Base-by-base conservation (phyloP, 495 filamentous ascomycete species). In the Penicillium coffeae region DNA sequence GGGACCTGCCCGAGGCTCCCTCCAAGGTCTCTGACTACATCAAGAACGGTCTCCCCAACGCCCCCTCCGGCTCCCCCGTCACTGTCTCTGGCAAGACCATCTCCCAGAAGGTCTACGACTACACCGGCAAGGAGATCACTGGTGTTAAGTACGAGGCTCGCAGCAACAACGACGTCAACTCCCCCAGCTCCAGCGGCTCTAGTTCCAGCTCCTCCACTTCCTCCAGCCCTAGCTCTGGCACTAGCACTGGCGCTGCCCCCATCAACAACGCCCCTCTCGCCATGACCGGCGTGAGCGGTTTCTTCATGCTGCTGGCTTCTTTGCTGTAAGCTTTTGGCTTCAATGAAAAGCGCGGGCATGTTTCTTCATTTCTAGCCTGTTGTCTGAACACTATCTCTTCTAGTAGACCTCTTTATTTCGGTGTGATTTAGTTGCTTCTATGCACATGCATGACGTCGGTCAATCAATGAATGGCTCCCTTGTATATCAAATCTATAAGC, bases 1-100 rank as follows among this genome's bases (percentile, higher is more conserved):
- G 92, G 74, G 83, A 81, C 45, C 68, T 95, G 49, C 90, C 90
- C 20, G 63, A 52, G 2, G 55, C 66, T 10, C 82, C 80, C 9
- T 56, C 60, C 32, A 78, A 76, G 52, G 77, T 71, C 32, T 63
- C 74, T 14, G 66, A 74, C 34, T 66, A 83, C 53, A 78, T 80
- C 45, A 60, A 75, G 54, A 65, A 71, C 51, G 83, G 83, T 42
- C 65, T 80, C 40, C 45, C 65, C 21, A 69, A 77, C 46, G 70
- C 77, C n/a, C 71, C 71, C 16, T 53, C 63, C 15, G 84, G 83
- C 14, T 77, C 81, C 56, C 59, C 86, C 4, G 75, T 87, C 43
- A 48, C 69, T n/a, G 77, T 89, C 48, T 64, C 66, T n/a, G 59
- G 63, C 36, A 81, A 71, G 12, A 61, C 60, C 10, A 74, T 84